phyloP scores from a whole-genome alignment of 2,329 filamentous ascomycete species.

The Paraphaeosphaeria minitans region DNA sequence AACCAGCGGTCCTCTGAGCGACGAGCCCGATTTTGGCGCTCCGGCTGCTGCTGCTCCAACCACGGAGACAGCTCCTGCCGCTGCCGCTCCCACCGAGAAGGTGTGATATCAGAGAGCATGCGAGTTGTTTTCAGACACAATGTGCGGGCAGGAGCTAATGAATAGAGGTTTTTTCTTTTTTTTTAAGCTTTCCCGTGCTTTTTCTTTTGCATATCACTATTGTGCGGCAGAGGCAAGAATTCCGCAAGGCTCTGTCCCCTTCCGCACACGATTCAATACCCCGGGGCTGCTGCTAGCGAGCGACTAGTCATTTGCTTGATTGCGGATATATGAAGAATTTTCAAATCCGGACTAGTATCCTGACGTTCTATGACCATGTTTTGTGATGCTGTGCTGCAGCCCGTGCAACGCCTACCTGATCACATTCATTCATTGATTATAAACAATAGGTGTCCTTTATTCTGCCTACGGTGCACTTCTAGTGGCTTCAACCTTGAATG shows the following conservation, averaged over 20 bases:
- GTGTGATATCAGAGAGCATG: constrained; percentile 12
- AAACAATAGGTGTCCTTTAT: no score
- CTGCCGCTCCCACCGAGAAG: constrained; percentile 17
- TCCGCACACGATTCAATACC: constrained; percentile 5
- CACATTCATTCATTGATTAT: neutral
- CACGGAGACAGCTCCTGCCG: constrained; percentile 18
- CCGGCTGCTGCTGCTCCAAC: constrained; percentile 17
- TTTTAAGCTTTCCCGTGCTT: neutral
- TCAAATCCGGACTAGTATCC: constrained; percentile 9
- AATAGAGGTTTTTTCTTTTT: neutral
- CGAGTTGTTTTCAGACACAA: neutral
- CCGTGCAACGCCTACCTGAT: neutral
- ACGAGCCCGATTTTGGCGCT: constrained; percentile 36
- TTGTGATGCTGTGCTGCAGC: neutral
- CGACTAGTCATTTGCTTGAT: constrained; percentile 3
- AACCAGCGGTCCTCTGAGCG: constrained; percentile 45
- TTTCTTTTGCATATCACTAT: constrained; percentile 4
- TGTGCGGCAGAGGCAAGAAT: neutral
- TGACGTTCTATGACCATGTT: neutral
- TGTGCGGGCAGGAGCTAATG: neutral
- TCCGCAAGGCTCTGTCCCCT: neutral
- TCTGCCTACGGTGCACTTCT: no score
- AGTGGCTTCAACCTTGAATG: no score
- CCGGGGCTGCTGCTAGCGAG: constrained; percentile 8
- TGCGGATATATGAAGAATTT: constrained; percentile 4